These are phyloP conservation scores for Euphrasia confusa DNA, from an alignment of 257 asterid species.

Conservation along the genomic window DNA sequence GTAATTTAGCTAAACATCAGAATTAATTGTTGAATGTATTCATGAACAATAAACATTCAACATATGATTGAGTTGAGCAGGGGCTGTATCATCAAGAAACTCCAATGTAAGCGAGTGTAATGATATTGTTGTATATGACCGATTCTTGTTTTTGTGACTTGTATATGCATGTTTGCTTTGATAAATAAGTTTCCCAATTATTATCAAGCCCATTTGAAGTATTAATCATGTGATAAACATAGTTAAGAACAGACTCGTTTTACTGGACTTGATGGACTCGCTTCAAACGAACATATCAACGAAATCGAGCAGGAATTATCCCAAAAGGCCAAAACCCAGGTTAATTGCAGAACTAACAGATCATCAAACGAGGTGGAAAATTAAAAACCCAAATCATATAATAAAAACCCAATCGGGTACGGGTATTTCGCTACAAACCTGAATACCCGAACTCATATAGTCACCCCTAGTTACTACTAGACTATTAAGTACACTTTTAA, in stretches of 20 bases:
- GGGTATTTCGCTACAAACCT: too few species aligned
- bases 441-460: too few species aligned
- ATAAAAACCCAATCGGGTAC: neutral
- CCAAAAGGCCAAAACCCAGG: constrained; percentile 17
- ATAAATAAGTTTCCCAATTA: too few species aligned
- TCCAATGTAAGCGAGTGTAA: neutral
- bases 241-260: too few species aligned
- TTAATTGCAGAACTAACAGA: constrained; percentile 21
- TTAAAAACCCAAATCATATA: neutral
- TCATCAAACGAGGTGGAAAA: constrained; percentile 12
- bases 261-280: too few species aligned
- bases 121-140: neutral
- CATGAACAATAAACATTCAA: neutral
- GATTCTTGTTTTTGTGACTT: too few species aligned
- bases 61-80: neutral
- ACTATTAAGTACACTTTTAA: too few species aligned
- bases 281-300: neutral
- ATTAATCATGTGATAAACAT: too few species aligned
- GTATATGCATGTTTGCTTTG: too few species aligned
- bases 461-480: too few species aligned
- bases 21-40: neutral
- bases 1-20: too few species aligned
- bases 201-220: too few species aligned
- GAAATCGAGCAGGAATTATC: constrained; percentile 15
- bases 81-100: neutral